Evolutionary conservation across 2,329 filamentous ascomycete species (phyloP), one percentile per base, ranked within the genome.

Genomic region (Raffaelea albimanens): DNA sequence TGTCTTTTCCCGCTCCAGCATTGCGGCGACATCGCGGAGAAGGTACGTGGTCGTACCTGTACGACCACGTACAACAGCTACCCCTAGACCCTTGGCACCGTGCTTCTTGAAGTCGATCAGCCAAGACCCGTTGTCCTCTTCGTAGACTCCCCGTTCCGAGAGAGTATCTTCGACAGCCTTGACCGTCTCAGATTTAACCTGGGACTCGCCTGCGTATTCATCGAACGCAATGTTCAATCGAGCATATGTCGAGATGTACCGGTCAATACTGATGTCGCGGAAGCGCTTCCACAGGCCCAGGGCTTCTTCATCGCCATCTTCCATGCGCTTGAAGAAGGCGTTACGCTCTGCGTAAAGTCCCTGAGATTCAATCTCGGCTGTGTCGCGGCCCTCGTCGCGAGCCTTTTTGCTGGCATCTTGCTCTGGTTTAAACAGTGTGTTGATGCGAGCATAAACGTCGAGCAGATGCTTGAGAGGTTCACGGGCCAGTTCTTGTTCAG

Each of bases 391-490:
- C 33, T 72, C 66, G 16, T 68, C 67, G 50, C 72, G 68, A 38
- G 70, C 68, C 31, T 62, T 66, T 57, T 78, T 77, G 38, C 75
- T 71, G 40, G 73, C 65, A 42, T 81, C 80, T 43, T 79, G 73
- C 63, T 88, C 82, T 0, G 74, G 76, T 9, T 70, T 67, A 52
- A 82, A 75, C 4, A 83, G 70, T 38, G 71, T 71, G 56, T 80
- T 80, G 59, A 87, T 83, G 60, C 76, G 75, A 51, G 82, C 81
- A 58, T 87, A 88, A 16, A 89, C 77, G 48, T 86, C 76, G 55
- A 82, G 84, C 13, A 88, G 67, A 60, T 88, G 84, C 49, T 78
- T 77, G 54, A 88, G 82, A 2, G 85, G 82, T 56, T 87, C 81
- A 44, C 70, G 68, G 87, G 67, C 49, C 31, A 40, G 16, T 5